Conservation (phyloP, 208 protist genomes). For the Leishmania mexicana region DNA sequence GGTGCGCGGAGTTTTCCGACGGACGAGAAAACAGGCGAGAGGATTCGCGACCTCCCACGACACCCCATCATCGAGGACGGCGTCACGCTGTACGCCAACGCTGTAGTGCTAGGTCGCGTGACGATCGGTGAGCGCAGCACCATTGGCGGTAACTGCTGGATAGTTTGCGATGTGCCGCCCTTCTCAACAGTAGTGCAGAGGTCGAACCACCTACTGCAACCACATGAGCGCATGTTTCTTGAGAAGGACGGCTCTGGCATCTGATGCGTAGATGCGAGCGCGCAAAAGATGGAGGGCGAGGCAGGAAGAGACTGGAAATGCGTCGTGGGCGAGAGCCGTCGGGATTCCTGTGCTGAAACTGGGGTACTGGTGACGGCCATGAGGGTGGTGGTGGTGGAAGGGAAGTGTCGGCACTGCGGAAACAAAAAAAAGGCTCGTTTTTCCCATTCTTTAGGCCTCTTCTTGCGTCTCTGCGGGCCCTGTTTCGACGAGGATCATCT, state of each 20-base stretch:
- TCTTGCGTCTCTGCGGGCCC: background rate
- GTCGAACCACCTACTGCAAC: conserved; percentile 30
- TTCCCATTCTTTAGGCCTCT: background rate
- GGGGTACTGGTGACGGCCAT: background rate
- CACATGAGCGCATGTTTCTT: conserved; percentile 55
- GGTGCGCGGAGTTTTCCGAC: conserved; percentile 74
- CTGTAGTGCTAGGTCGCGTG: conserved; percentile 81
- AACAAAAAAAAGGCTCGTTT: background rate
- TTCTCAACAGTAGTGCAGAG: conserved; percentile 60
- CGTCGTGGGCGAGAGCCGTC: background rate
- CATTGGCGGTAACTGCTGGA: conserved; percentile 77
- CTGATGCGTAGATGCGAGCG: conserved; percentile 8
- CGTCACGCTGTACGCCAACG: conserved; percentile 85
- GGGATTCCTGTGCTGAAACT: background rate
- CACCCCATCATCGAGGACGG: conserved; percentile 89
- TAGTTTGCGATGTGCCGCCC: conserved; percentile 58
- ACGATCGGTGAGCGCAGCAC: conserved; percentile 73
- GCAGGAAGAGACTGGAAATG: background rate
- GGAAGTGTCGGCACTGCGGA: background rate
- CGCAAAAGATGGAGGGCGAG: background rate
- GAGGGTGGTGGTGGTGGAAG: background rate
- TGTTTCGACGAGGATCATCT: background rate
- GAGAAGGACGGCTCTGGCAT: conserved; percentile 63
- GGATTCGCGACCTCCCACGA: conserved; percentile 59
- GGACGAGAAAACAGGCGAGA: conserved; percentile 53